Evolutionary conservation across 768 basidiomycete species (phyloP).

Genomic region (Scleroderma bovista): DNA sequence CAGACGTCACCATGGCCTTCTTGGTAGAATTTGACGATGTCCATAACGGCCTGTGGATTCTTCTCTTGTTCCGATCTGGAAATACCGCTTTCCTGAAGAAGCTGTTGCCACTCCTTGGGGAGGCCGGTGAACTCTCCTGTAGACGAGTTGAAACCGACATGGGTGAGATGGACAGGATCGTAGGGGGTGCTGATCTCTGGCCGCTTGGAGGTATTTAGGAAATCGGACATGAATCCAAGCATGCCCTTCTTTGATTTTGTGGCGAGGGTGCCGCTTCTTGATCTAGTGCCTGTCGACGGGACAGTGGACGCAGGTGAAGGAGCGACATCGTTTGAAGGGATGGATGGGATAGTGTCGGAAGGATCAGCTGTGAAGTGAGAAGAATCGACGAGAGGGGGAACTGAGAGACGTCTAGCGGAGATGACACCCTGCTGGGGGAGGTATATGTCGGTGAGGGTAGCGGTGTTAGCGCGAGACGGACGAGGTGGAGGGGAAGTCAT

Average conservation of each 20-base stretch:
- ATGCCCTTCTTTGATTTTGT: conserved; percentile 59
- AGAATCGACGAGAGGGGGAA: conserved; percentile 25
- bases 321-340: conserved; percentile 11
- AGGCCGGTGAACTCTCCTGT: conserved; percentile 98
- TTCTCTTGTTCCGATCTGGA: conserved; percentile 92
- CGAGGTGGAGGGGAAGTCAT: conserved; percentile 61
- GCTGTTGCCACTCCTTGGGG: conserved; percentile 98
- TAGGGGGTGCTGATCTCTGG: conserved; percentile 96
- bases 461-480: conserved; percentile 82
- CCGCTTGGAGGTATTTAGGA: conserved; percentile 70
- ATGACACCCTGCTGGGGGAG: conserved; percentile 33
- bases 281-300: conserved; percentile 26
- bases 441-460: conserved; percentile 72
- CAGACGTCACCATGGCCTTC: conserved; percentile 76
- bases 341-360: conserved; percentile 18
- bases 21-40: conserved; percentile 98
- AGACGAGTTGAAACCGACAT: conserved; percentile 98
- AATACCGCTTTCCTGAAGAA: conserved; percentile 93
- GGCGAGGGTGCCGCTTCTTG: conserved; percentile 38
- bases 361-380: conserved; percentile 16
- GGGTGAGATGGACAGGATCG: conserved; percentile 98
- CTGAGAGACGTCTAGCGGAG: conserved; percentile 47
- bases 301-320: neutral
- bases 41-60: conserved; percentile 97
- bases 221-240: conserved; percentile 58